Base-by-base conservation (phyloP, 1,139 yeast genomes). In the Debaryomyces psychrophilus region DNA sequence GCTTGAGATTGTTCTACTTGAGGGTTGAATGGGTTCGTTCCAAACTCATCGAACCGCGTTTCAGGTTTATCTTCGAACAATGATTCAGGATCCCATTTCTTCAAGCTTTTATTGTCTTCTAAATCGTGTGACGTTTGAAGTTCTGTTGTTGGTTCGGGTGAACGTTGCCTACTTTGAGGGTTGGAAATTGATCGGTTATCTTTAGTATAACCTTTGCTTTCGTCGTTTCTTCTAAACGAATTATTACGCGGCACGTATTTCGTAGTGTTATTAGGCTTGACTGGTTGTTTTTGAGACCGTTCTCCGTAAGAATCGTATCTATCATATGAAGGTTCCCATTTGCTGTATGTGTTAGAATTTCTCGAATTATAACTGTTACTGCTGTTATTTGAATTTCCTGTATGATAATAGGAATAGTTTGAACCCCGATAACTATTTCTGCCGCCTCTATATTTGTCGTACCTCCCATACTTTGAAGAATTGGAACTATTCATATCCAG, bases 261-360 rank as follows among this genome's bases (percentile, higher is more conserved):
- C 31, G 43, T 18, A 27, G 25, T 37, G 27, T 12, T 23, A 2
- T 15, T 12, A n/a, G 31, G 9, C 18, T 22, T 43, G 26, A 8
- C 7, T 41, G 26, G 20, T 9, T 22, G 34, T 35, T 28, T 41
- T 12, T 47, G 44, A 3, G 42, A 26, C 27, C 50, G 44, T 33
- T 39, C 46, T 31, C 53, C 36, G 36, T 50, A 54, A 2, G 56
- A 52, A 23, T 57, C 60, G 37, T 56, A 55, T 44, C 58, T 44
- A 14, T 47, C 52, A 23, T 34, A 35, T 5, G 37, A 40, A 17
- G 46, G 34, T 14, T 45, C 45, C 11, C 44, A 37, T 26, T 44
- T 42, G 15, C 11, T 20, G 33, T 26, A 38, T 2, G 38, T 22
- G 18, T 35, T 22, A 12, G 41, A 12, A 12, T 33, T 20, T 26